These are phyloP conservation scores for Ascochyta fabae DNA, from an alignment of 2,329 filamentous ascomycete species.

Conservation along the genomic window DNA sequence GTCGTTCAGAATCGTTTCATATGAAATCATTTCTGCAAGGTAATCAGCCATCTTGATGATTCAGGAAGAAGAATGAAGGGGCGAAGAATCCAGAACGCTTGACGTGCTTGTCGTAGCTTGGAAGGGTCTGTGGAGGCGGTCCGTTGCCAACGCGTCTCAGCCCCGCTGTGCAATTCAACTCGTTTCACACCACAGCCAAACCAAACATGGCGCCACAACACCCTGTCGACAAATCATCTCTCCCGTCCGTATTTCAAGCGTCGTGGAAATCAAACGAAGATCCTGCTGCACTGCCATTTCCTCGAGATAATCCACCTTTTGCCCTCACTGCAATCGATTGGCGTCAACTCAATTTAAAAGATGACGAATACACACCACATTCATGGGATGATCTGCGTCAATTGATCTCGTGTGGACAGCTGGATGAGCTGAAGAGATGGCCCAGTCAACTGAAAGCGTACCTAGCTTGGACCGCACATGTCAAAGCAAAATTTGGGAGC, in stretches of 20 bases:
- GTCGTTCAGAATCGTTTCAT: not conserved
- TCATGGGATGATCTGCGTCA: slow-evolving; percentile 42
- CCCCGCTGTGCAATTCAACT: slow-evolving; percentile 12
- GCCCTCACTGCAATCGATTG: slow-evolving; percentile 44
- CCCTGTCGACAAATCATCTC: slow-evolving; percentile 32
- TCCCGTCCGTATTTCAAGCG: slow-evolving; percentile 39
- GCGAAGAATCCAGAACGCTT: not conserved
- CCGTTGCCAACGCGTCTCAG: not conserved
- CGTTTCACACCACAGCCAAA: slow-evolving; percentile 10
- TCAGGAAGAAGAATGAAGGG: not conserved
- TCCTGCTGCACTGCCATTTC: slow-evolving; percentile 44
- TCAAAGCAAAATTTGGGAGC: slow-evolving; percentile 62
- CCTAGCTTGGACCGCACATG: slow-evolving; percentile 63
- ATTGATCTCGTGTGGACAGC: slow-evolving; percentile 56
- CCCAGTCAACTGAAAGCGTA: slow-evolving; percentile 66
- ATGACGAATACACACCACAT: slow-evolving; percentile 44
- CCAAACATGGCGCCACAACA: slow-evolving; percentile 19
- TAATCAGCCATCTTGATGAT: not conserved
- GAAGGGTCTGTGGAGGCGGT: not conserved
- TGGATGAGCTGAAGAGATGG: slow-evolving; percentile 63
- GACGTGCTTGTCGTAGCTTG: slow-evolving; percentile 6
- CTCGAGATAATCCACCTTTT: slow-evolving; percentile 44
- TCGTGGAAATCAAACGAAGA: slow-evolving; percentile 41
- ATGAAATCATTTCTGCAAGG: not conserved
- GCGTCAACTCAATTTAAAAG: slow-evolving; percentile 42